Evolutionary conservation across 768 basidiomycete genomes (phyloP).

Genomic region (Termitomyces sp.): DNA sequence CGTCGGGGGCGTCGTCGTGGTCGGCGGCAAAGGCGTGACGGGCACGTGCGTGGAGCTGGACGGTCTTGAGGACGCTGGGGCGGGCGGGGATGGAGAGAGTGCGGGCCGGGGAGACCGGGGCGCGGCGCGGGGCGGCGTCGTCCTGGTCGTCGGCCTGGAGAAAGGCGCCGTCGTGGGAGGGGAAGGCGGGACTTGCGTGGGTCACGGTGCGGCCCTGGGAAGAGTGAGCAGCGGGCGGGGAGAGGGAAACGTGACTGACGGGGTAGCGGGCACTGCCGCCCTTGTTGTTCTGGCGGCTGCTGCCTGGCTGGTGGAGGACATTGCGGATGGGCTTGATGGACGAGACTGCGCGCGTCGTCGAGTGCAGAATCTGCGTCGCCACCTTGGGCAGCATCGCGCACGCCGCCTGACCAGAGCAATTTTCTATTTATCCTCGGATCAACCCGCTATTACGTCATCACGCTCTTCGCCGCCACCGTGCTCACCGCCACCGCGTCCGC

Average conservation of each 20-base stretch:
- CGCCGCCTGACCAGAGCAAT: no score
- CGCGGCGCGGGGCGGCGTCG: slow-evolving; percentile 31
- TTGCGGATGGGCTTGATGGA: slow-evolving; percentile 75
- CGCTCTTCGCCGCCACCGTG: slow-evolving; percentile 77
- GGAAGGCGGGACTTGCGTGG: slow-evolving; percentile 51
- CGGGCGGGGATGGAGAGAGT: slow-evolving; percentile 43
- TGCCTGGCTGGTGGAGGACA: slow-evolving; percentile 64
- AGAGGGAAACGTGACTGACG: slow-evolving; percentile 36
- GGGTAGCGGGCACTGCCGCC: slow-evolving; percentile 45
- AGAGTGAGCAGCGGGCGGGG: neutral
- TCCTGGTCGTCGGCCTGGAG: slow-evolving; percentile 56
- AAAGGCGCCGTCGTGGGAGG: slow-evolving; percentile 44
- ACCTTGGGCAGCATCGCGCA: slow-evolving; percentile 73
- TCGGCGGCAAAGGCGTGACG: slow-evolving; percentile 51
- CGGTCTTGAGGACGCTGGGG: slow-evolving; percentile 55
- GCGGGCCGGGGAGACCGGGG: slow-evolving; percentile 23
- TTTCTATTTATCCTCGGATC: slow-evolving; percentile 8
- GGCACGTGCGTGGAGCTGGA: slow-evolving; percentile 59
- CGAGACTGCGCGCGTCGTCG: slow-evolving; percentile 70
- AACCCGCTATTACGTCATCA: slow-evolving; percentile 30
- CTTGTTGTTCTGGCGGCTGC: slow-evolving; percentile 33
- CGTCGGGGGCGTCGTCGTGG: no score
- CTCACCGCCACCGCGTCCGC: slow-evolving; percentile 72
- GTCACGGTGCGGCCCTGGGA: slow-evolving; percentile 63
- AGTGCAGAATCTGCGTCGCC: slow-evolving; percentile 71